Base-by-base conservation (phyloP, 495 filamentous ascomycete species). In the Penicillium paradoxum region DNA sequence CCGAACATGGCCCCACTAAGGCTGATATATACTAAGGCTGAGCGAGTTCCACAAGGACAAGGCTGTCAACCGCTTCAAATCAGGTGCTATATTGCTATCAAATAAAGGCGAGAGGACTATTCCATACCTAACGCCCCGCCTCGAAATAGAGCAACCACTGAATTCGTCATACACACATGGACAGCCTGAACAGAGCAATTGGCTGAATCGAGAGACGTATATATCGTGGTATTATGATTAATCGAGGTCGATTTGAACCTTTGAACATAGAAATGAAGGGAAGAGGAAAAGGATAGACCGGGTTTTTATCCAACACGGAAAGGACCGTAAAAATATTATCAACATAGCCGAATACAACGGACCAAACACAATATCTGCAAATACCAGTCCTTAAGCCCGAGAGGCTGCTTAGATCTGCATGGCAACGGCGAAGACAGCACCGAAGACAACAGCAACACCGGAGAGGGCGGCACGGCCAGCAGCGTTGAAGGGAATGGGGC, bases 401-500 rank as follows among this genome's bases (percentile, higher is more conserved):
- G 24, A 49, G n/a, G 17, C 39, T 39, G 3, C 36, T 67, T 63
- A 67, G 44, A 67, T 29, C 51, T 65, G 59, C 53, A 68, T 56
- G 33, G 55, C 60, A 44, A 53, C 44, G 22, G 54, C 51, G 41
- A 40, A 49, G 29, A 66, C 18, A 39, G 60, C 60, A 42, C 63
- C 65, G 29, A 68, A 53, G 32, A 54, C 53, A 6, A 60, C 55
- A 6, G 57, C 60, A n/a, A 60, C 21, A 19, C 57, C 60, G 45
- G 65, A 68, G 27, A 68, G 43, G 30, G 60, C 61, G 40, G 63
- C 45, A 27, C 59, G 65, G 41, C 63, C 63, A 30, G 65, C 65
- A 4, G 63, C 65, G 57, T 65, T 66, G 55, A 54, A 66, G 8
- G 53, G 36, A 50, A 49, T 52, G 40, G 55, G 14, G 11, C 41